Evolutionary conservation across 257 asterid genomes (phyloP).

Genomic region (Rhazya stricta): DNA sequence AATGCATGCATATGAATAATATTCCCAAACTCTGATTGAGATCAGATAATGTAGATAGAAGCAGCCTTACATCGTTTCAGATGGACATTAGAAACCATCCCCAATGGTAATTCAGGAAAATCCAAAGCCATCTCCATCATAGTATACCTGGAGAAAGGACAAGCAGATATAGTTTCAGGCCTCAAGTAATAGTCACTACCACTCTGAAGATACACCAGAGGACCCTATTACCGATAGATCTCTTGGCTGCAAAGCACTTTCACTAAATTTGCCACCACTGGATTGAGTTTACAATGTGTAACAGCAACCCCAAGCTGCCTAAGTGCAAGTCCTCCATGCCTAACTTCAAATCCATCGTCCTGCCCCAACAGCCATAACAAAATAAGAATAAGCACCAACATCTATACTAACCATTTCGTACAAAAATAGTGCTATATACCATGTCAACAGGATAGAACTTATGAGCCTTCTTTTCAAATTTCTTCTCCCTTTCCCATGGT

Average conservation of each 20-base stretch:
- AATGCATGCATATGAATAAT: too few species aligned
- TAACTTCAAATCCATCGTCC: slow-evolving; percentile 84
- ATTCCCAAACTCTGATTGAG: too few species aligned
- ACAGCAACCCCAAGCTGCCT: slow-evolving; percentile 71
- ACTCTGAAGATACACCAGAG: background rate
- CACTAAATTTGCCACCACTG: slow-evolving; percentile 68
- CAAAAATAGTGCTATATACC: slow-evolving; percentile 22
- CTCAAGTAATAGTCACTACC: background rate
- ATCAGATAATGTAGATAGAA: background rate
- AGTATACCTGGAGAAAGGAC: slow-evolving; percentile 50
- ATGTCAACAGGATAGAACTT: slow-evolving; percentile 67
- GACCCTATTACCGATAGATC: slow-evolving; percentile 49
- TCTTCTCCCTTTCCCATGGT: slow-evolving; percentile 77
- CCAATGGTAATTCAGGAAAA: slow-evolving; percentile 70
- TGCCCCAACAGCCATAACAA: slow-evolving; percentile 8
- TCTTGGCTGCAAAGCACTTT: slow-evolving; percentile 77
- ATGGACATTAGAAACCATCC: slow-evolving; percentile 67
- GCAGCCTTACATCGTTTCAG: slow-evolving; percentile 51
- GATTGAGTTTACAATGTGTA: slow-evolving; percentile 68
- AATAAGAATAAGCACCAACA: background rate
- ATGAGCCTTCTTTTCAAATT: slow-evolving; percentile 40
- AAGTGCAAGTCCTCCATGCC: slow-evolving; percentile 73
- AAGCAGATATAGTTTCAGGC: background rate
- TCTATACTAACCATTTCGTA: background rate
- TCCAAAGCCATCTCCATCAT: slow-evolving; percentile 82